A percentile compares a stretch with the other conserved stretches of the same genome.
Evolutionary conservation across 208 protist genomes (phyloP).

Genomic region (Wallacemonas sp.): DNA sequence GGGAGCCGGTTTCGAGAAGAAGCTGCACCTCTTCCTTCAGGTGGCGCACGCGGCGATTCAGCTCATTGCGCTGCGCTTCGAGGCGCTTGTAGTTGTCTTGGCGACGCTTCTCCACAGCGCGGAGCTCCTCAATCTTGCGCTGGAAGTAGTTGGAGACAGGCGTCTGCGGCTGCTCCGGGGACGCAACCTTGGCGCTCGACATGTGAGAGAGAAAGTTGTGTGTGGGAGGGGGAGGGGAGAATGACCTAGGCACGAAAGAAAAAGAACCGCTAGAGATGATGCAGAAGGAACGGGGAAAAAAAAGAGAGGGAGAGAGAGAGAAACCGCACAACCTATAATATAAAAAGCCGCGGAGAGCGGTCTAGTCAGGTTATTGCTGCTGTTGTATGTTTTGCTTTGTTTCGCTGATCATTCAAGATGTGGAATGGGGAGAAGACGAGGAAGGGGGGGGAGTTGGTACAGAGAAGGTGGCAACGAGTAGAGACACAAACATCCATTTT

Average conservation of each 20-base stretch:
- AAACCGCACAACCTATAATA: no score
- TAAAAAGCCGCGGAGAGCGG: no score
- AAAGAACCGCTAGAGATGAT: neutral
- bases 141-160: constrained; percentile 86
- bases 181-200: constrained; percentile 22
- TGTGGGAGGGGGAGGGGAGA: no score
- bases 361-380: no score
- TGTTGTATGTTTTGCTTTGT: no score
- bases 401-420: no score
- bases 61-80: constrained; percentile 87
- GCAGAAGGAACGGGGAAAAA: neutral
- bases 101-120: constrained; percentile 82
- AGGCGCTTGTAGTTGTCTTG: constrained; percentile 87
- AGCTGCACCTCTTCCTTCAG: constrained; percentile 99
- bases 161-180: constrained; percentile 22
- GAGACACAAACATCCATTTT: no score
- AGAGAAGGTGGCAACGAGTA: no score
- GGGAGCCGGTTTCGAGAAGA: constrained; percentile 97
- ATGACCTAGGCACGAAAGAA: no score
- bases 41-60: constrained; percentile 94
- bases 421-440: no score
- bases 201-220: no score
- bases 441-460: no score
- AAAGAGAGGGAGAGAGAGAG: constrained; percentile 3
- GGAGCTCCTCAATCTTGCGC: constrained; percentile 91